A percentile compares a stretch with the other conserved stretches of the same genome.
These are phyloP conservation scores for Capsella rubella DNA, from an alignment of 441 rosid species.

Conservation along the genomic window DNA sequence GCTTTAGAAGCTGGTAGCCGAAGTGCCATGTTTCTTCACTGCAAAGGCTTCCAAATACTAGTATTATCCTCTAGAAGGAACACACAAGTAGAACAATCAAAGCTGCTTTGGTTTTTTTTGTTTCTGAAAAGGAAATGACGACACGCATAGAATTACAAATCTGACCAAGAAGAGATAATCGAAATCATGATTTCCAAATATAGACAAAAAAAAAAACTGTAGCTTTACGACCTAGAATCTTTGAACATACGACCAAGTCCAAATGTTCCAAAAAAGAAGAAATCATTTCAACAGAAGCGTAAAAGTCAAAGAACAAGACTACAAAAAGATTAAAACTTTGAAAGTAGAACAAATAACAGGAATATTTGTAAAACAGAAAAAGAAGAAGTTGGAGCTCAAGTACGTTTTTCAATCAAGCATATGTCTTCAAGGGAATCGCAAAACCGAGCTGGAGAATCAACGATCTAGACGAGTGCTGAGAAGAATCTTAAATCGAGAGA, in stretches of 20 bases:
- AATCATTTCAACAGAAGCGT: neutral
- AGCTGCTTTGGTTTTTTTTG: neutral
- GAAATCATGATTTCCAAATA: constrained; percentile 10
- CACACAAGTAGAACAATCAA: constrained; percentile 21
- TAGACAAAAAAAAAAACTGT: neutral
- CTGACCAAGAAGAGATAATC: neutral
- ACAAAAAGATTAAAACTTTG: neutral
- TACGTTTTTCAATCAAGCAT: constrained; percentile 29
- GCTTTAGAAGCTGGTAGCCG: constrained; percentile 77
- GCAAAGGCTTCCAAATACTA: too few species aligned
- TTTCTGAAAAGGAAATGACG: neutral
- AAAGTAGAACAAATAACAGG: neutral
- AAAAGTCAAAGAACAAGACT: neutral
- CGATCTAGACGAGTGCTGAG: constrained; percentile 29
- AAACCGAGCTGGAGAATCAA: neutral
- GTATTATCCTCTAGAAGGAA: constrained; percentile 23
- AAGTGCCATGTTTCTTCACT: constrained; percentile 66
- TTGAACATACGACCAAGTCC: constrained; percentile 16
- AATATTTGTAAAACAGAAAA: neutral
- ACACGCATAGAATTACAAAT: constrained; percentile 4
- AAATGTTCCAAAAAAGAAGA: neutral
- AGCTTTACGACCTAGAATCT: constrained; percentile 15
- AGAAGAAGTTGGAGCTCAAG: constrained; percentile 16
- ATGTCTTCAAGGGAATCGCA: neutral
- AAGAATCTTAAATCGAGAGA: neutral